phyloP scores from a whole-genome alignment of 73 alveolate species.

The Tetrahymena borealis region DNA sequence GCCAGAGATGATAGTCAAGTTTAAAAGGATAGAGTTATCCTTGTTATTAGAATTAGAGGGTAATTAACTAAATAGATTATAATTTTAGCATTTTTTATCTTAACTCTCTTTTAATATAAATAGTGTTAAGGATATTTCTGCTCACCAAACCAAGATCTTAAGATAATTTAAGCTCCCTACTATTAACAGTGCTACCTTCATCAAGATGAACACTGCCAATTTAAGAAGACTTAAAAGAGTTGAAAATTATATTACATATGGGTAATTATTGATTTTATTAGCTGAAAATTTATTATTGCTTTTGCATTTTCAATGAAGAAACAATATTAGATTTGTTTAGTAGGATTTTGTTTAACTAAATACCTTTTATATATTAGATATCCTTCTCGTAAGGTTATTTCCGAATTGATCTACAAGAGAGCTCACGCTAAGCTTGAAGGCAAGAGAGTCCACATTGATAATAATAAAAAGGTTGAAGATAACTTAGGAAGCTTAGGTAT shows the following conservation, averaged over 20 bases:
- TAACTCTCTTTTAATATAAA: neutral
- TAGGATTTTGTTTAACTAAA: neutral
- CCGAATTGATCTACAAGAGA: constrained; percentile 29
- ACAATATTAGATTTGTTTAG: neutral
- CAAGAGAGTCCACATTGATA: constrained; percentile 24
- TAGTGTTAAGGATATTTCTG: constrained; percentile 33
- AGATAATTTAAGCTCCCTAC: constrained; percentile 11
- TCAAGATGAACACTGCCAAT: constrained; percentile 1
- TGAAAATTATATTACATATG: constrained; percentile 37
- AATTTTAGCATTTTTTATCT: no score
- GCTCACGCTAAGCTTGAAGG: constrained; percentile 25
- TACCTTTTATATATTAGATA: neutral
- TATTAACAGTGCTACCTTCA: constrained; percentile 23
- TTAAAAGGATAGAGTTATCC: constrained; percentile 11
- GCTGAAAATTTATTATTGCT: no score
- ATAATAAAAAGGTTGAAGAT: constrained; percentile 33
- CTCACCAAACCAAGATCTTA: constrained; percentile 1
- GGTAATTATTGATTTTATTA: constrained; percentile 10
- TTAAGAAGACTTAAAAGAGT: constrained; percentile 26
- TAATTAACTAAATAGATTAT: no score
- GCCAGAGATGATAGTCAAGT: constrained; percentile 9
- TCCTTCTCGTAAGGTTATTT: constrained; percentile 27
- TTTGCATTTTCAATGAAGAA: neutral
- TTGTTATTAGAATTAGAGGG: constrained; percentile 49
- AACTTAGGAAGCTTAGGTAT: constrained; percentile 25